Base-by-base conservation (phyloP, 352 stramenopile genomes). In the Phytophthora syringae region DNA sequence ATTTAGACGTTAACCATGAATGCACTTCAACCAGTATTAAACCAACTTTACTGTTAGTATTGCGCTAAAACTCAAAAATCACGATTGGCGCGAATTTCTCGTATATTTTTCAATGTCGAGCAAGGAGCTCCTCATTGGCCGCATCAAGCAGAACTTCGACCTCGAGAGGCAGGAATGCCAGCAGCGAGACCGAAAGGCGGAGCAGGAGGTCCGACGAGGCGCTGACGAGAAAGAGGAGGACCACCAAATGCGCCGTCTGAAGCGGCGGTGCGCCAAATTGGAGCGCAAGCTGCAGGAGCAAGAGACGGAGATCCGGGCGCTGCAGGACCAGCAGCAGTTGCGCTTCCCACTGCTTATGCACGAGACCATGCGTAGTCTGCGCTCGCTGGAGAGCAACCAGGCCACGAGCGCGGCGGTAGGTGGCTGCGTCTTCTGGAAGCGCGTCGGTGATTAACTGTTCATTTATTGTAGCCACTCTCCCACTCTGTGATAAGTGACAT, bases 361-460 rank as follows among this genome's bases (percentile, higher is more conserved):
- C 51, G 83, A 92, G 49, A 90, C 83, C 4, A 82, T 92, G 70
- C 74, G 76, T 39, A 82, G 64, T 63, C 55, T 92, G 11, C 76
- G 81, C 7, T 69, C 66, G 9, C 53, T 85, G 16, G 71, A 87
- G 57, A 48, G 64, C n/a, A 69, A 79, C 18, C 51, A 83, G 13
- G 67, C 52, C 1, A 62, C 20, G 10, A 67, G 22, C 25, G 30
- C 52, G 5, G 34, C 50, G 57, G 73, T 80, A 59, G 18, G 54
- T 37, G 18, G 25, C 47, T 63, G 32, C 15, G n/a, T 43, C 15
- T 25, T 39, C 10, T 12, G 24, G 25, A 3, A 22, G n/a, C 21
- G 16, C 6, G 18, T 24, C 22, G 5, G 13, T 43, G 16, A 16
- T 3, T 27, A 40, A 40, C 24, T 61, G 12, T 57, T 13, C 12